Conservation (phyloP, 148 eudicot genomes). For the Camellia sinensis region DNA sequence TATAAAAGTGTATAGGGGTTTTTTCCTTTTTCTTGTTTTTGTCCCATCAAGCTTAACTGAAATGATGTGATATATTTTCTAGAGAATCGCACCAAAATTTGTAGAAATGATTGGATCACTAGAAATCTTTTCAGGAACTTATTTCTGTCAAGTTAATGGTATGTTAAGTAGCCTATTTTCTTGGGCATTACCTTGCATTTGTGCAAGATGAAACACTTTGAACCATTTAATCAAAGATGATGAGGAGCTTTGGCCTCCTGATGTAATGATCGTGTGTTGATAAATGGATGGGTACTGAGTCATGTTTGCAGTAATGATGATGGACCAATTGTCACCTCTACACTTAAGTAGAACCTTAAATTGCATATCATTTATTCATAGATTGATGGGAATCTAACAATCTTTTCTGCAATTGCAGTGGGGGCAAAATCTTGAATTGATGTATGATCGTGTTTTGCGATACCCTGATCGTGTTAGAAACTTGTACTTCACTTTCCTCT, state of each 20-base stretch:
- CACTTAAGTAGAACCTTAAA: background rate
- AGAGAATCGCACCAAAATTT: background rate
- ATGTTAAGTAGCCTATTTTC: background rate
- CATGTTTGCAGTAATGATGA: background rate
- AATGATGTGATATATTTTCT: background rate
- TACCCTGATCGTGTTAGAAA: conserved; percentile 88
- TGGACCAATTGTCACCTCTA: background rate
- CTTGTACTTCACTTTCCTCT: conserved; percentile 87
- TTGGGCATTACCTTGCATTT: background rate
- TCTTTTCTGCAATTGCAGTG: conserved; percentile 55
- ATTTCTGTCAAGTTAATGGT: background rate
- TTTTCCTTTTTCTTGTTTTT: background rate
- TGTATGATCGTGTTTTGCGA: conserved; percentile 77
- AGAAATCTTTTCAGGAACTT: background rate
- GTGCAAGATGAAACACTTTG: background rate
- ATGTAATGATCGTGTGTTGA: background rate
- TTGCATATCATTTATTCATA: background rate
- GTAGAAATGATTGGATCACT: background rate
- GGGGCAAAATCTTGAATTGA: conserved; percentile 74
- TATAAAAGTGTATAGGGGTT: no score
- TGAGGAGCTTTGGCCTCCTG: background rate
- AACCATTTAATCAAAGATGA: background rate
- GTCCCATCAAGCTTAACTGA: background rate
- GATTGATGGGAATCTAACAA: conserved; percentile 3
- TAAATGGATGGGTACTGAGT: background rate